Base-by-base conservation (phyloP, 2,329 filamentous ascomycete genomes). In the Periconia digitata region DNA sequence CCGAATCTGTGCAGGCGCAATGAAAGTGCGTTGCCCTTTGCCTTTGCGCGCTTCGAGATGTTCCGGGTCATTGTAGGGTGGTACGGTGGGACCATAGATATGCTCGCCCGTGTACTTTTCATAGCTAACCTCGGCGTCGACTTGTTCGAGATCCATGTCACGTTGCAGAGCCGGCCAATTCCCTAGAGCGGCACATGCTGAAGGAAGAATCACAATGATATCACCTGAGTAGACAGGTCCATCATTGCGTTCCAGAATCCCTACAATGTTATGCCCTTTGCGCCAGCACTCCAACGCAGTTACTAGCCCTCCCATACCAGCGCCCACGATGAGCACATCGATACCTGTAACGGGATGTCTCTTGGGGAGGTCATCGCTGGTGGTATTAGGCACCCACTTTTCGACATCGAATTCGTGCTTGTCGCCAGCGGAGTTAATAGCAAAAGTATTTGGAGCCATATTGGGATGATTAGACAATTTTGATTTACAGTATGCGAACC, bases 151-250 rank as follows among this genome's bases (percentile, higher is more conserved):
- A 77, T 72, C 32, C 73, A 77, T 49, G 77, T 78, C 12, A 59
- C 53, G 40, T 75, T 68, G 59, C 63, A 81, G 69, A 40, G 76
- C 74, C 3, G 76, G 75, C 76, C 76, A 79, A 51, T 79, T 73
- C 54, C 72, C 74, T 58, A 79, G 76, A 63, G 78, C 77, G 38
- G 65, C 69, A 32, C 74, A 78, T 15, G 77, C 77, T 17, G 73
- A 76, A 10, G 79, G 69, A 13, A 76, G 74, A 73, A 81, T 79
- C 58, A 79, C 78, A 64, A 77, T 79, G 73, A 79, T 80, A 62
- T 81, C 78, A 16, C 77, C 78, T 74, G 44, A 32, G n/a, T 32
- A 32, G 27, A 32, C 27, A 32, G 27, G 27, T 8, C 17, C 46
- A 23, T 35, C 8, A 10, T 17, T 44, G 8, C 27, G 8, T n/a